Evolutionary conservation across 768 basidiomycete species (phyloP), one percentile per base, ranked within the genome.

Genomic region (Mycena chlorophos): DNA sequence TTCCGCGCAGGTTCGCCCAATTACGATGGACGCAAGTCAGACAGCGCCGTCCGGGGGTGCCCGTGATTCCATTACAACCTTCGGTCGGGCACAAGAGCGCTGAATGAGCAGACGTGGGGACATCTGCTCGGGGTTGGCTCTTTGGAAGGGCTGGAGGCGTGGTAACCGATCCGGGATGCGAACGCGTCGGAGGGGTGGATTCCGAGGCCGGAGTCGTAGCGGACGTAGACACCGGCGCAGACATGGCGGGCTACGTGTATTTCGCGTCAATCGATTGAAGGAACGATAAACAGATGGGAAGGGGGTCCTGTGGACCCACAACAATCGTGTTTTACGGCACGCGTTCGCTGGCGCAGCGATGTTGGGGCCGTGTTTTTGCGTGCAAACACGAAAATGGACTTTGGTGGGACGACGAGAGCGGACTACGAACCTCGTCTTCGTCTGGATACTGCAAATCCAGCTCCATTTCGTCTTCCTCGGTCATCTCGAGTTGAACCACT

Each of bases 361-460:
- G n/a, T n/a, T n/a, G n/a, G n/a, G n/a, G n/a, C n/a, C n/a, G n/a
- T n/a, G n/a, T n/a, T n/a, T n/a, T n/a, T n/a, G n/a, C n/a, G n/a
- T n/a, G n/a, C n/a, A n/a, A n/a, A n/a, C n/a, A n/a, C 8, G 40
- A 42, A 42, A 6, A 42, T 19, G 22, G 14, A 5, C 40, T 14
- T 20, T 16, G 8, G 12, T 39, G 52, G 37, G 19, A 26, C 34
- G 6, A 50, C 6, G 23, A 38, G 37, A 30, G 47, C 6, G 27
- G 16, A 37, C 6, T 5, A 61, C 52, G 38, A 57, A 62, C 60
- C 54, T 58, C 60, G 28, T 58, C n/a, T n/a, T n/a, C 60, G 56
- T 62, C 60, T 23, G 60, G 60, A 37, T 62, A 62, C 22, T 46
- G 47, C 29, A 62, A 27, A 8, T 46, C 45, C 5, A 46, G 51